Evolutionary conservation across 768 basidiomycete species (phyloP), one percentile per base, ranked within the genome.

Genomic region (Sutorius australiensis): DNA sequence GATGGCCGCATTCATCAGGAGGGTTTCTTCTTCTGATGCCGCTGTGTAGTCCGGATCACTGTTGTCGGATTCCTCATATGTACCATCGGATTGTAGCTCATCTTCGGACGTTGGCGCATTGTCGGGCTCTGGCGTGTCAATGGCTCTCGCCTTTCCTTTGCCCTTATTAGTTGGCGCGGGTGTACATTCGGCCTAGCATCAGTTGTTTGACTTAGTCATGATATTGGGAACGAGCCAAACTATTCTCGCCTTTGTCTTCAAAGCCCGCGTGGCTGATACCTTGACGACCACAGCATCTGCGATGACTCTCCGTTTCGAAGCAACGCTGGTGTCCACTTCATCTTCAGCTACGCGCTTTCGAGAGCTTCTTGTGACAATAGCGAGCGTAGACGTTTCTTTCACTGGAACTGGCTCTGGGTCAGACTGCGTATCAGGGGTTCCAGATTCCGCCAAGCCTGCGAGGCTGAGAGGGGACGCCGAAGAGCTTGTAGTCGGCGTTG

Each of bases 1-100:
- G 37, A 87, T 75, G 28, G 84, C 87, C 21, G 74, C 77, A 39
- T 75, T 69, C 14, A 90, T 36, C 82, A 87, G 79, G 19, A 81
- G 50, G 0, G 53, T 59, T 16, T 73, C 71, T 32, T 73, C 71
- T 33, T 63, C 59, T 17, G 69, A 47, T 3, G 59, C 65, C 13
- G 69, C 65, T 38, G 79, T 72, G 57, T 84, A 87, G 51, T 86
- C 85, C 37, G 87, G 87, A 27, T 76, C 83, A 53, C 68, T 69
- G 49, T 73, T 77, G 30, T 77, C 78, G 16, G 78, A 82, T 52
- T 86, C 84, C 11, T 75, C 71, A 27, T 77, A 43, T 19, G 67
- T 58, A 39, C 76, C 76, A 43, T 72, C 69, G 53, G 72, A 75
- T 36, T 76, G 76, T 36, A 73, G 60, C 17, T 70, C 75, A 39